A percentile compares a stretch with the other conserved stretches of the same genome.
phyloP scores from a whole-genome alignment of 345 rosid species.

The Salix koriyanagi region DNA sequence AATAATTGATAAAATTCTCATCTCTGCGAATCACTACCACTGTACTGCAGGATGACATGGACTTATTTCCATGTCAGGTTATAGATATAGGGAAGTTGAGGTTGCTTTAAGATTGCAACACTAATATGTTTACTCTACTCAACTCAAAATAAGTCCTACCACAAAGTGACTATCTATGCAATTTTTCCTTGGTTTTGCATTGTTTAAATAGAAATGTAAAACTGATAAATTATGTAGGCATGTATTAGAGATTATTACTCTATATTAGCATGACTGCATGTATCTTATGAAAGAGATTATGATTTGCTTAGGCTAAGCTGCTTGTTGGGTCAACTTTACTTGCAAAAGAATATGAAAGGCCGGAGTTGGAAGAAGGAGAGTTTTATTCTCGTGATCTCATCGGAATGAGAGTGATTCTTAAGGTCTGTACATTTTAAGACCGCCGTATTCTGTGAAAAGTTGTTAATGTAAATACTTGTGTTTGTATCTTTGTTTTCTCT shows the following conservation, averaged over 20 bases:
- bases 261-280: not conserved
- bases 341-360: constrained; percentile 72
- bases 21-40: not conserved
- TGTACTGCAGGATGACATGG: not conserved
- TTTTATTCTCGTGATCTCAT: constrained; percentile 75
- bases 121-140: too few relatives aligned
- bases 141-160: not conserved
- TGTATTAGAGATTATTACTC: not conserved
- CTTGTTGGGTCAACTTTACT: constrained; percentile 85
- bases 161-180: not conserved
- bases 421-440: constrained; percentile 37
- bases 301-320: constrained; percentile 55
- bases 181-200: not conserved
- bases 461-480: too few relatives aligned
- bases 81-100: not conserved
- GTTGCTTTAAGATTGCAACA: not conserved
- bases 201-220: too few relatives aligned
- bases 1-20: not conserved
- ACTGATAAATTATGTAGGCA: too few relatives aligned
- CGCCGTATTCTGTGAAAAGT: not conserved
- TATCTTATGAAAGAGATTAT: not conserved
- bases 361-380: constrained; percentile 70
- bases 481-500: too few relatives aligned
- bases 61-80: not conserved
- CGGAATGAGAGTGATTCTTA: constrained; percentile 69